phyloP scores from a whole-genome alignment of 495 filamentous ascomycete species.

The Aspergillus funiculosus region DNA sequence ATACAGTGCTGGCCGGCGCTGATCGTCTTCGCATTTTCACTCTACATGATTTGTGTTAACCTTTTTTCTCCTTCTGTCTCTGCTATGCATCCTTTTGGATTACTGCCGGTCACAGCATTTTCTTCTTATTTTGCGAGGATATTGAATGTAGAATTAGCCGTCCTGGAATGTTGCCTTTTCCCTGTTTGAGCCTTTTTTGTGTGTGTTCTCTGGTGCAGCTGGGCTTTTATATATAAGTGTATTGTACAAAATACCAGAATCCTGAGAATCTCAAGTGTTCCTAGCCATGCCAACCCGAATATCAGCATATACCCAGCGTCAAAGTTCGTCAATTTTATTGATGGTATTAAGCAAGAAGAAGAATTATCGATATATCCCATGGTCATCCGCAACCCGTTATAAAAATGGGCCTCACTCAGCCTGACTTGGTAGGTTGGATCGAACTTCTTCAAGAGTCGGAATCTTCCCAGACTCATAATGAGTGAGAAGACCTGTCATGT shows the following conservation, averaged over 20 bases:
- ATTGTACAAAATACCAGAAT: constrained; percentile 16
- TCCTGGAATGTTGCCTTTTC: constrained; percentile 27
- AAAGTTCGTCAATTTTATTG: background rate
- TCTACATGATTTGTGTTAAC: constrained; percentile 5
- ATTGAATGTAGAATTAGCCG: constrained; percentile 24
- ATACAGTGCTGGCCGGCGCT: constrained; percentile 26
- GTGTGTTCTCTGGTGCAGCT: background rate
- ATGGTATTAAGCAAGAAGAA: background rate
- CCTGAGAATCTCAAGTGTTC: background rate
- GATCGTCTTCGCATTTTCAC: background rate
- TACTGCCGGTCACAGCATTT: constrained; percentile 7
- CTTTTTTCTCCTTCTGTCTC: constrained; percentile 7
- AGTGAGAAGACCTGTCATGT: constrained; percentile 70
- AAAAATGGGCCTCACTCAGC: background rate
- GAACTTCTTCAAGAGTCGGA: constrained; percentile 37
- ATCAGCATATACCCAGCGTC: background rate
- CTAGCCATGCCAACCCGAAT: background rate
- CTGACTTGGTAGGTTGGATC: constrained; percentile 8
- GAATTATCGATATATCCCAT: no score
- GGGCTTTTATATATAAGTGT: constrained; percentile 18
- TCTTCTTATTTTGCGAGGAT: constrained; percentile 13
- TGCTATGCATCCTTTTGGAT: constrained; percentile 37
- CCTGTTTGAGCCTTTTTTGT: constrained; percentile 7
- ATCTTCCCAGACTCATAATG: constrained; percentile 56
- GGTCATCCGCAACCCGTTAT: no score